A percentile compares a stretch with the other conserved stretches of the same genome.
These are phyloP conservation scores for Russula earlei DNA, from an alignment of 768 basidiomycete species.

Conservation along the genomic window DNA sequence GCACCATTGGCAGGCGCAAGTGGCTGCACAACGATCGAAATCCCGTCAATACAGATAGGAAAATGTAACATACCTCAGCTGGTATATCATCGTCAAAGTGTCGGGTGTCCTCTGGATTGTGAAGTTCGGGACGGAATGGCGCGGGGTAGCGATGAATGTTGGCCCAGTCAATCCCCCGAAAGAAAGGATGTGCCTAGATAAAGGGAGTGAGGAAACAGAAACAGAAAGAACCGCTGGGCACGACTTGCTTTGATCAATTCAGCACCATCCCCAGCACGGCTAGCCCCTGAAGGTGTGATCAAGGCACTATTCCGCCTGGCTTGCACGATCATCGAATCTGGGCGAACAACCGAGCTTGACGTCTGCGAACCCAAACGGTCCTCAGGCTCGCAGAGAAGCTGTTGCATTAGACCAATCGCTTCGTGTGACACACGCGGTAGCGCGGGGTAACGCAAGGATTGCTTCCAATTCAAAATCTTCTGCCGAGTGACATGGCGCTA, in stretches of 20 bases:
- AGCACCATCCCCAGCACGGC: conserved; percentile 68
- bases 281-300: conserved; percentile 37
- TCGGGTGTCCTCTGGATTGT: conserved; percentile 74
- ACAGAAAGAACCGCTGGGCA: conserved; percentile 1
- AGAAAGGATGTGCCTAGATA: conserved; percentile 75
- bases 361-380: conserved; percentile 80
- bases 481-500: conserved; percentile 91
- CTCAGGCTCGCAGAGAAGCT: conserved; percentile 90
- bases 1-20: conserved; percentile 84
- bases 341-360: conserved; percentile 56
- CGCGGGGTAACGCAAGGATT: conserved; percentile 77
- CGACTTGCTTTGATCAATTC: conserved; percentile 72
- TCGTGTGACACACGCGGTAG: conserved; percentile 79
- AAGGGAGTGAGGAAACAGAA: conserved; percentile 2
- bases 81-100: conserved; percentile 97
- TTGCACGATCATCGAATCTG: conserved; percentile 68
- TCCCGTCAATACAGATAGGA: background rate
- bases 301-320: conserved; percentile 63
- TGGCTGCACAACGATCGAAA: conserved; percentile 47
- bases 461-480: conserved; percentile 95
- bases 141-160: conserved; percentile 77
- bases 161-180: conserved; percentile 83
- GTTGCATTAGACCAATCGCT: conserved; percentile 80
- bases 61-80: conserved; percentile 52
- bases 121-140: conserved; percentile 84